A percentile compares a stretch with the other conserved stretches of the same genome.
Evolutionary conservation across 768 basidiomycete genomes (phyloP).

Genomic region (Leccinum imitatum): DNA sequence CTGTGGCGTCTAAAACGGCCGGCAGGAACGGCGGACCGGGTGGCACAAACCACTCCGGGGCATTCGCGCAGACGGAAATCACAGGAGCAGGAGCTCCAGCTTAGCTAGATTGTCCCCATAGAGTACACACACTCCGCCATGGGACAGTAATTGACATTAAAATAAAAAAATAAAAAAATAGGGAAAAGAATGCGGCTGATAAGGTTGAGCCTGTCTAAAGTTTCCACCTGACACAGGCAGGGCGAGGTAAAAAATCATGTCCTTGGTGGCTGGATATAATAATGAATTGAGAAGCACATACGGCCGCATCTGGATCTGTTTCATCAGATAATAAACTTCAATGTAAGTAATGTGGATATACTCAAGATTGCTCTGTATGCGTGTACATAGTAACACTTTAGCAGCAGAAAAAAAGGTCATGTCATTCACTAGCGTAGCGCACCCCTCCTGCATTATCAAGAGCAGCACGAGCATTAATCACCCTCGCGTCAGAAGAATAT

Average conservation of each 20-base stretch:
- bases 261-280: neutral
- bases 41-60: too few relatives aligned
- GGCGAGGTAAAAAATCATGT: neutral
- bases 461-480: slow-evolving; percentile 8
- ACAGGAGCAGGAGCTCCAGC: too few relatives aligned
- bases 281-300: neutral
- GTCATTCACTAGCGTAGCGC: slow-evolving; percentile 1
- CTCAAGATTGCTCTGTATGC: neutral
- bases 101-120: too few relatives aligned
- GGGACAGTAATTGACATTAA: too few relatives aligned
- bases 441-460: slow-evolving; percentile 4
- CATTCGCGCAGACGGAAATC: too few relatives aligned
- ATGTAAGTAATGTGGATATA: neutral
- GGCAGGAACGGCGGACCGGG: too few relatives aligned
- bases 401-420: too few relatives aligned
- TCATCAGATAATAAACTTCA: neutral
- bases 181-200: too few relatives aligned
- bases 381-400: too few relatives aligned
- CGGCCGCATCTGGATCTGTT: neutral
- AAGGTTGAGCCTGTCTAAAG: neutral
- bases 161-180: too few relatives aligned
- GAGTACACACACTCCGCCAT: too few relatives aligned
- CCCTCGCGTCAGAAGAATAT: neutral
- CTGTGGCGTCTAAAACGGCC: too few relatives aligned
- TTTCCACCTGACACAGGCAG: neutral